Base-by-base conservation (phyloP, 2,329 filamentous ascomycete genomes). In the Apiospora pterosperma region DNA sequence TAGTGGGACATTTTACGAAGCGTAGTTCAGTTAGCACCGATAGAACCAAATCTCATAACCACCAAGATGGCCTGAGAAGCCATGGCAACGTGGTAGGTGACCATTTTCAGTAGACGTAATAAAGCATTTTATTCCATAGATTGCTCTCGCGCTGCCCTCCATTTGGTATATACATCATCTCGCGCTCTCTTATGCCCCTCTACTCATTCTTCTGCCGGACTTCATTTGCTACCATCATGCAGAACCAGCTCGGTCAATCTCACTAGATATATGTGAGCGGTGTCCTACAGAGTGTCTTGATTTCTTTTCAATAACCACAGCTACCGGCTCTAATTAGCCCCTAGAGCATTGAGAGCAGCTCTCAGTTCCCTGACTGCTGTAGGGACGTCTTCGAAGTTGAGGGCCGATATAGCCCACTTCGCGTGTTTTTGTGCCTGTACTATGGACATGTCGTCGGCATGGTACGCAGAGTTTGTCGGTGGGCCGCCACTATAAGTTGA, bases 311-410 rank as follows among this genome's bases (percentile, higher is more conserved):
- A 12, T 12, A 23, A 28, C 10, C 19, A 31, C 1, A 52, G 6
- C 19, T 41, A 3, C 12, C 23, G 31, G 19, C 23, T 60, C 77
- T 72, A 90, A 41, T 79, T 79, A 14, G 88, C 90, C 2, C 92
- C 92, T 60, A 97, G 79, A 21, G 83, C 79, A 64, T 85, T 81
- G 67, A 99, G 79, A 3, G 96, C 96, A 65, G 87, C 88, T 62
- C 87, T 87, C 67, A 99, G 77, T 74, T 99, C 94, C 72, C 90
- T 89, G 5, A 98, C 89, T 0, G 96, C 96, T 0, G 96, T 99
- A 1, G 90, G 84, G 1, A 97, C 91, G 75, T 99, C 96, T 70
- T 99, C 96, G 77, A 99, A 99, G 72, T 97, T 97, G 59, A 99
- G 80, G 0, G 96, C 96, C 12, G 94, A 97, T 48, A 98, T 97